Conservation (phyloP, 805 yeast species). For the Lachancea nothofagi region DNA sequence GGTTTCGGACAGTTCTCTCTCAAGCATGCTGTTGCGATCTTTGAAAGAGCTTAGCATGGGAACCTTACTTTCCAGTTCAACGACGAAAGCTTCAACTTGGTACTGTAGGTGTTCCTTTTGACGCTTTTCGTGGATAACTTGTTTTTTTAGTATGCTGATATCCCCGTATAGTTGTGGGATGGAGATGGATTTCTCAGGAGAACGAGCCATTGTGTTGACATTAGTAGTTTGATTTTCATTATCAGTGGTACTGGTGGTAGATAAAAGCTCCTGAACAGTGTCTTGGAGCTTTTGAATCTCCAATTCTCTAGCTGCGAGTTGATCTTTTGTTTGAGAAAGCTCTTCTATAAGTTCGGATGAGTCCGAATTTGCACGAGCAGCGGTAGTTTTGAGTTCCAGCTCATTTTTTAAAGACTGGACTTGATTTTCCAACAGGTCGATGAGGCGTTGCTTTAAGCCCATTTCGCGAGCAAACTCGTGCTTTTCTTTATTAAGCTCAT, state of each 20-base stretch:
- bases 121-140: constrained; percentile 60
- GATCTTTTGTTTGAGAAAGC: constrained; percentile 31
- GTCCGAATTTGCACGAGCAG: constrained; percentile 28
- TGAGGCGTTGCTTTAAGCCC: constrained; percentile 54
- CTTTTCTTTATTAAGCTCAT: constrained; percentile 38
- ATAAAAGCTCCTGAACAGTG: constrained; percentile 40
- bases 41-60: constrained; percentile 69
- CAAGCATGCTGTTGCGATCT: constrained; percentile 50
- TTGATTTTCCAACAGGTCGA: constrained; percentile 41
- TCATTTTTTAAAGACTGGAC: constrained; percentile 39
- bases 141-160: constrained; percentile 56
- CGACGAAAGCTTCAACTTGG: constrained; percentile 65
- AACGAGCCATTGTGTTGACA: constrained; percentile 11
- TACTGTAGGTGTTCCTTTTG: constrained; percentile 64
- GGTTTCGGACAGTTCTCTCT: constrained; percentile 51
- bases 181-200: constrained; percentile 7
- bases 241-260: constrained; percentile 9
- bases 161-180: constrained; percentile 46
- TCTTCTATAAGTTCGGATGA: constrained; percentile 7
- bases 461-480: constrained; percentile 53
- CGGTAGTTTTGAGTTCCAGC: constrained; percentile 43
- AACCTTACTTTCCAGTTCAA: constrained; percentile 70
- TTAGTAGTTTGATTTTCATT: constrained; percentile 9
- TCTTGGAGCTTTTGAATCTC: constrained; percentile 39
- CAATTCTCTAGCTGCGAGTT: constrained; percentile 32